Conservation (phyloP, 768 basidiomycete genomes). For the Botryobasidium botryosum region DNA sequence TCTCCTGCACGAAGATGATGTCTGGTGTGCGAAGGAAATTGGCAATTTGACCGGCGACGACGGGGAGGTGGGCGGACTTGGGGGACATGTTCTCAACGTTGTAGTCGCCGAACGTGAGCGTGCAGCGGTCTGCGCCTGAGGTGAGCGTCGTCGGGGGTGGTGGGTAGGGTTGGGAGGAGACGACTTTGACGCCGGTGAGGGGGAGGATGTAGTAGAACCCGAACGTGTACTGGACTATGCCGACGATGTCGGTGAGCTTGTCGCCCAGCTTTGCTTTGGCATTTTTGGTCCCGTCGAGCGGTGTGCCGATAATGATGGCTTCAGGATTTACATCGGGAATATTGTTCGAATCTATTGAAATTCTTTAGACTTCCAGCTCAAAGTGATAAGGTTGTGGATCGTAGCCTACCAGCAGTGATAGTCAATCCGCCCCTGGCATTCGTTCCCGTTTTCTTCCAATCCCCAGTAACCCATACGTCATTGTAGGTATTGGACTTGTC, state of each 20-base stretch:
- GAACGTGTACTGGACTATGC: conserved; percentile 33
- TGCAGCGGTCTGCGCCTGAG: conserved; percentile 23
- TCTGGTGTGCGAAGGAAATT: conserved; percentile 34
- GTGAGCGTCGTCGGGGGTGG: conserved; percentile 27
- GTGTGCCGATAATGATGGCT: conserved; percentile 33
- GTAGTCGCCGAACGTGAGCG: conserved; percentile 40
- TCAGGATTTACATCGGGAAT: conserved; percentile 45
- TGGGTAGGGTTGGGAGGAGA: conserved; percentile 27
- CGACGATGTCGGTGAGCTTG: conserved; percentile 33
- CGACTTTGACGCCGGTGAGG: conserved; percentile 33
- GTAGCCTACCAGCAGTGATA: too few species aligned
- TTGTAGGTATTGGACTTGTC: too few species aligned
- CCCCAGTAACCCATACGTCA: too few species aligned
- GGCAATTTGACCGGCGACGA: conserved; percentile 37
- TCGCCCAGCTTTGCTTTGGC: conserved; percentile 33
- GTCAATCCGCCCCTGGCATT: too few species aligned
- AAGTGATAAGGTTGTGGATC: too few species aligned
- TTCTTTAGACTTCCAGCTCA: too few species aligned
- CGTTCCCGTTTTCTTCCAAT: too few species aligned
- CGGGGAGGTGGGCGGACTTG: conserved; percentile 29
- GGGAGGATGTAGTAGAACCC: conserved; percentile 44
- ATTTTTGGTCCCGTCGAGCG: conserved; percentile 36
- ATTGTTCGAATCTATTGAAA: conserved; percentile 27
- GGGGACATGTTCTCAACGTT: conserved; percentile 28
- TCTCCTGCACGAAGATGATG: conserved; percentile 46